Evolutionary conservation across 345 rosid genomes (phyloP).

Genomic region (Carallia pectinifolia): DNA sequence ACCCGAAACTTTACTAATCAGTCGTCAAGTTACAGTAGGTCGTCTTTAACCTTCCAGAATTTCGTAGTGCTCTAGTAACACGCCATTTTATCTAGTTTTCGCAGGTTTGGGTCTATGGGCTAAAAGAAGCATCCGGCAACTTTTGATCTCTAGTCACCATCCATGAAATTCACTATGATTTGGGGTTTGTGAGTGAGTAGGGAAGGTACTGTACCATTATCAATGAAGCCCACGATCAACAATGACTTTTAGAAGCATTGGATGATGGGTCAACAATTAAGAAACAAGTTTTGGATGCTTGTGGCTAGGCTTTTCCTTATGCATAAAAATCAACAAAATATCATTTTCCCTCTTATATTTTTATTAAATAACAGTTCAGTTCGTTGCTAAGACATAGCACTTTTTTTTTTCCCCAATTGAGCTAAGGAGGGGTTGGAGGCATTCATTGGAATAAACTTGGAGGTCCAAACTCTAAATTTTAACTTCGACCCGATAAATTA

Average conservation of each 20-base stretch:
- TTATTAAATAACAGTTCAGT: too few species aligned
- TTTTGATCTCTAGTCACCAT: conserved; percentile 18
- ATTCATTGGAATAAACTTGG: too few species aligned
- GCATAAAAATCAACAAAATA: too few species aligned
- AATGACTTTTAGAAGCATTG: conserved; percentile 26
- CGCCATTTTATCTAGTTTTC: neutral
- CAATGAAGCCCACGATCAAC: conserved; percentile 4
- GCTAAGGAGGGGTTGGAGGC: too few species aligned
- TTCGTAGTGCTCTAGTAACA: too few species aligned
- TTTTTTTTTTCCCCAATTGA: too few species aligned
- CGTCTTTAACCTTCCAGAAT: neutral
- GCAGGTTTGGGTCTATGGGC: neutral
- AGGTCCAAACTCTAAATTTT: too few species aligned
- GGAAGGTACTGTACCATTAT: conserved; percentile 2
- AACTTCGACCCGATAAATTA: too few species aligned
- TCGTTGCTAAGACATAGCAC: too few species aligned
- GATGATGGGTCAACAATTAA: conserved; percentile 26
- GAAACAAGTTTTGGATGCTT: conserved; percentile 19
- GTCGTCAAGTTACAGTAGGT: too few species aligned
- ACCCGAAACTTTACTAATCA: too few species aligned
- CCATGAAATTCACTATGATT: conserved; percentile 25
- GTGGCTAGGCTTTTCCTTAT: neutral
- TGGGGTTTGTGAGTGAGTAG: neutral
- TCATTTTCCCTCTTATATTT: too few species aligned
- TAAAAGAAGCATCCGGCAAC: neutral